Evolutionary conservation across 352 stramenopile species (phyloP), one percentile per base, ranked within the genome.

Genomic region (Globisporangium recalcitrans): DNA sequence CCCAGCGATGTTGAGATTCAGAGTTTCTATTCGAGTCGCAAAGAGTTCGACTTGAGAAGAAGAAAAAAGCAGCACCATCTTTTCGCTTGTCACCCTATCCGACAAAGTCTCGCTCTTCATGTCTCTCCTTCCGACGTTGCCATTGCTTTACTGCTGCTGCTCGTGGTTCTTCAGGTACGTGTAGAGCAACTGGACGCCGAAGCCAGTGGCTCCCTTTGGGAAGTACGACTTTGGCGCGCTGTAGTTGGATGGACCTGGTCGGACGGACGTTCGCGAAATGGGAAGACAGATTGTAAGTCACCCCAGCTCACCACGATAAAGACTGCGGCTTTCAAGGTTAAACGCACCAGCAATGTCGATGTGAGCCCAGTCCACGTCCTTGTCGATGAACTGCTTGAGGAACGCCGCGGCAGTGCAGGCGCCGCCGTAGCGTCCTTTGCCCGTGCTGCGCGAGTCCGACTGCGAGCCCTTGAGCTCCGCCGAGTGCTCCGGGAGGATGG

Each of bases 331-430:
- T n/a, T n/a, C 36, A 49, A 8, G 14, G 7, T 53, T 1, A 19
- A 34, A 62, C 59, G 8, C 29, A 70, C 88, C 89, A 3, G 90
- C 90, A 60, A 96, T 96, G 68, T 97, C 90, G 49, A 97, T 60
- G 72, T 97, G 90, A 6, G 87, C 88, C 90, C 90, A 97, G 54
- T 88, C 64, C 21, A 96, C 80, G 47, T 85, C 85, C 58, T 94
- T 79, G 40, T 91, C 81, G 5, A 97, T 70, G 63, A 96, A 97
- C 66, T 96, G 84, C 66, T 95, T 78, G 36, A 97, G 66, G 67
- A 96, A 97, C 9, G 89, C 89, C 19, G 89, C 89, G 7, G 89
- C 89, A 7, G 86, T 95, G 64, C 72, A 90, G 0, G 89, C 87
- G 22, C 89, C 89, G 32, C 84, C 87, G 55, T 92, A 90, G 52